Evolutionary conservation across 2,329 filamentous ascomycete species (phyloP), one percentile per base, ranked within the genome.

Genomic region (Aspergillus sp.): DNA sequence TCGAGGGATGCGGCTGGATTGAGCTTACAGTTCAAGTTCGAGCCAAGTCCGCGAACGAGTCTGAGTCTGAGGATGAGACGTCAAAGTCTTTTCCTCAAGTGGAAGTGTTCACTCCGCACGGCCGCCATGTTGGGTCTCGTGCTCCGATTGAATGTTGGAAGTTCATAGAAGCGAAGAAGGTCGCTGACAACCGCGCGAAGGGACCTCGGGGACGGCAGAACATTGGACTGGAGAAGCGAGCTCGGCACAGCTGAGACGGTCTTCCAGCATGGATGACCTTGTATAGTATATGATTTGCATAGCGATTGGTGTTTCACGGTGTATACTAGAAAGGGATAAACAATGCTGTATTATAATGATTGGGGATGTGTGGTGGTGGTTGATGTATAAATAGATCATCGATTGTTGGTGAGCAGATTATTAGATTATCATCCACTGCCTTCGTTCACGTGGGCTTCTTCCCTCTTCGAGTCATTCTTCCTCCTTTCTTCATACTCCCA

Each of bases 1-100:
- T 99, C 53, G 94, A 98, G 74, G 92, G 95, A 2, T 89, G 92
- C 25, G 95, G 95, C 7, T 99, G 96, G 91, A 84, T 99, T 2
- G 95, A 99, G 76, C 76, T 99, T 43, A 88, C 88, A 0, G 89
- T 89, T 3, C 94, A 99, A 77, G 86, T 17, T 53, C 32, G 51
- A 54, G 85, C 82, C 15, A 84, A 77, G 70, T 79, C 69, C 19
- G 8, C 12, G 8, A 7, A 63, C 23, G 36, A 67, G 36, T 59
- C 69, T 55, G 43, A 69, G 1, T 4, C 36, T 4, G 32, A 53
- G 25, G 2, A 32, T 56, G 71, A 73, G 66, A 73, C 74, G 0
- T 76, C 79, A 21, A 48, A 9, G n/a, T 59, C 13, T 87, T 87
- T 80, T 52, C 72, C 71, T 3, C 81, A 87, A 9, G 84, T 99